A percentile compares a stretch with the other conserved stretches of the same genome.
Conservation (phyloP, 441 rosid species). For the Mallotus repandus region DNA sequence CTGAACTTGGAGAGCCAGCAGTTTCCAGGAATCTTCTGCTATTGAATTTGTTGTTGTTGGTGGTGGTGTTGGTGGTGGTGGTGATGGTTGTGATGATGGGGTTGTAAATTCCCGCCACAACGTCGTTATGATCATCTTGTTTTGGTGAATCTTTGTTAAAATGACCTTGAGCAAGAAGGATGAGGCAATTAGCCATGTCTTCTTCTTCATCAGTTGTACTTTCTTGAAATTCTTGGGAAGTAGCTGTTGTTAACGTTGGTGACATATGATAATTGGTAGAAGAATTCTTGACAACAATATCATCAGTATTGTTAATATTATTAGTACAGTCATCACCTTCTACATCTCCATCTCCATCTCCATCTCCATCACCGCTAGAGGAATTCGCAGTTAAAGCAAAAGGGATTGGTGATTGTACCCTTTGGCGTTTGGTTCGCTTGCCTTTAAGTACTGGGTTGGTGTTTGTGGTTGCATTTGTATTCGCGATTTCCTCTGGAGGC, state of each 20-base stretch:
- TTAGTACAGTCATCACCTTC: slow-evolving; percentile 8
- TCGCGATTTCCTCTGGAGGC: neutral
- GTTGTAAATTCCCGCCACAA: neutral
- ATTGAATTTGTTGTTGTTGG: slow-evolving; percentile 36
- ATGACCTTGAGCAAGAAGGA: slow-evolving; percentile 79
- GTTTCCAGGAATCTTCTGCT: slow-evolving; percentile 71
- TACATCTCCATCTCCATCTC: neutral
- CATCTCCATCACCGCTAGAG: slow-evolving; percentile 15
- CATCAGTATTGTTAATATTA: neutral
- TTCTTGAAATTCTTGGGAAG: slow-evolving; percentile 36
- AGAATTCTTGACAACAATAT: neutral
- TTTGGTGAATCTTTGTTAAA: slow-evolving; percentile 20
- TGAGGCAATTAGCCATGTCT: slow-evolving; percentile 92
- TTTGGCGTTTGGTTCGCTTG: slow-evolving; percentile 73
- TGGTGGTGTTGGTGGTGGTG: neutral
- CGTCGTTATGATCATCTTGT: neutral
- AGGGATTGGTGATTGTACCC: slow-evolving; percentile 64
- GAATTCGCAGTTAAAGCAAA: slow-evolving; percentile 39
- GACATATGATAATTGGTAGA: slow-evolving; percentile 16
- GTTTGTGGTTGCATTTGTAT: neutral
- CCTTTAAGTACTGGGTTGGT: slow-evolving; percentile 49
- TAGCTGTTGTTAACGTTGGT: slow-evolving; percentile 22
- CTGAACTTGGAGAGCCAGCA: slow-evolving; percentile 38
- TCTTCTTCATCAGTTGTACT: slow-evolving; percentile 67
- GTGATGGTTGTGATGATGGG: neutral